Evolutionary conservation across 805 yeast genomes (phyloP).

Genomic region (Starmerella roubikii): DNA sequence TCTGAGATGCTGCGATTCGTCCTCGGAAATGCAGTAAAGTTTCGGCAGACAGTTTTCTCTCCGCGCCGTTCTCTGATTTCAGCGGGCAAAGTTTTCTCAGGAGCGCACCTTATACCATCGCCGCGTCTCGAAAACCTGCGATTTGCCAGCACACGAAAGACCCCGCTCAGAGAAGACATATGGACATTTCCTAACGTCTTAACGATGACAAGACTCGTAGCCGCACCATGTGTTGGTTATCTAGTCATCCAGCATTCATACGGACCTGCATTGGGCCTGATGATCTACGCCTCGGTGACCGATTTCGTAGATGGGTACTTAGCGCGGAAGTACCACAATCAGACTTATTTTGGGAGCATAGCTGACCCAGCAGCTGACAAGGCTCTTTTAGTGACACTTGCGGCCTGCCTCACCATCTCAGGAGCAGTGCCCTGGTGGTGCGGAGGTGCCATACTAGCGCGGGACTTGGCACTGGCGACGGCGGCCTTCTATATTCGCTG

Average conservation of each 20-base stretch:
- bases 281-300: constrained; percentile 75
- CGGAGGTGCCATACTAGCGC: constrained; percentile 58
- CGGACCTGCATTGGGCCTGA: constrained; percentile 53
- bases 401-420: constrained; percentile 57
- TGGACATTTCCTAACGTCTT: constrained; percentile 79
- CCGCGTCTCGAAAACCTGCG: too few relatives aligned
- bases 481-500: constrained; percentile 64
- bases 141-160: neutral
- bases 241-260: constrained; percentile 53
- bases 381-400: constrained; percentile 71
- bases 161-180: constrained; percentile 42
- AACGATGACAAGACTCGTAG: constrained; percentile 63
- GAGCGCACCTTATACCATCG: too few relatives aligned
- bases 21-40: too few relatives aligned
- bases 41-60: too few relatives aligned
- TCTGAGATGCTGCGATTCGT: too few relatives aligned
- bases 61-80: too few relatives aligned
- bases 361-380: constrained; percentile 95
- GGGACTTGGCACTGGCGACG: constrained; percentile 62
- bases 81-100: too few relatives aligned
- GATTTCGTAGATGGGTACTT: constrained; percentile 86
- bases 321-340: constrained; percentile 66
- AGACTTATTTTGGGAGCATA: constrained; percentile 75
- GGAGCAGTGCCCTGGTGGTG: constrained; percentile 51
- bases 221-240: constrained; percentile 79